These are phyloP conservation scores for Rhizophora apiculata DNA, from an alignment of 345 rosid genomes.

Conservation along the genomic window DNA sequence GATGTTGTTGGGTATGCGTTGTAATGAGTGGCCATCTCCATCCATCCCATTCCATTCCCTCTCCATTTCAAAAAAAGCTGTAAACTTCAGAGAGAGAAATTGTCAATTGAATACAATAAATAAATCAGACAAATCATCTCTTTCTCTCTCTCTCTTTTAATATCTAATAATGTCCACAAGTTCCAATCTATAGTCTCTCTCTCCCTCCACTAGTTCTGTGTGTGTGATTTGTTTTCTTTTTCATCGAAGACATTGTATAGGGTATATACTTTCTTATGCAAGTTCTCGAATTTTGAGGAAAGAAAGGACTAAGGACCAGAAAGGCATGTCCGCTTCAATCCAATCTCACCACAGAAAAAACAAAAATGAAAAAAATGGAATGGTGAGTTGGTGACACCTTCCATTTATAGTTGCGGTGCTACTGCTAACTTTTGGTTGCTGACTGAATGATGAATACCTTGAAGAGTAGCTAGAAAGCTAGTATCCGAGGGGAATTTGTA, in stretches of 20 bases:
- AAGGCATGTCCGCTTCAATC: no score
- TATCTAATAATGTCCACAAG: background rate
- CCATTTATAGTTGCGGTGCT: background rate
- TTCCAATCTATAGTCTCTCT: conserved; percentile 1
- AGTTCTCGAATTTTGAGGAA: conserved; percentile 11
- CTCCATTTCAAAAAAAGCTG: no score
- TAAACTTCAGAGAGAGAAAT: background rate
- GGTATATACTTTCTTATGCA: no score
- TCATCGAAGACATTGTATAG: no score
- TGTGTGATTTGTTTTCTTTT: background rate
- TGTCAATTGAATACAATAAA: background rate
- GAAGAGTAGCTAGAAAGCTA: conserved; percentile 19
- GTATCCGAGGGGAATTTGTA: conserved; percentile 48
- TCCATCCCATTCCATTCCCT: no score
- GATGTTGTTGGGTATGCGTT: no score
- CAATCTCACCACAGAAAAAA: no score
- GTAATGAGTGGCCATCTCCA: no score
- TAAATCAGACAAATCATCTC: conserved; percentile 2
- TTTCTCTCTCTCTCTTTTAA: background rate
- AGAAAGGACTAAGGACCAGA: background rate
- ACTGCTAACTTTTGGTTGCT: background rate
- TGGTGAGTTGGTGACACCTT: background rate
- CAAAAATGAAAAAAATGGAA: no score
- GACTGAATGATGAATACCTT: background rate
- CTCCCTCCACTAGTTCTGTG: background rate